These are phyloP conservation scores for Kalanchoe fedtschenkoi DNA, from an alignment of 164 flowering plant genomes.

Conservation along the genomic window DNA sequence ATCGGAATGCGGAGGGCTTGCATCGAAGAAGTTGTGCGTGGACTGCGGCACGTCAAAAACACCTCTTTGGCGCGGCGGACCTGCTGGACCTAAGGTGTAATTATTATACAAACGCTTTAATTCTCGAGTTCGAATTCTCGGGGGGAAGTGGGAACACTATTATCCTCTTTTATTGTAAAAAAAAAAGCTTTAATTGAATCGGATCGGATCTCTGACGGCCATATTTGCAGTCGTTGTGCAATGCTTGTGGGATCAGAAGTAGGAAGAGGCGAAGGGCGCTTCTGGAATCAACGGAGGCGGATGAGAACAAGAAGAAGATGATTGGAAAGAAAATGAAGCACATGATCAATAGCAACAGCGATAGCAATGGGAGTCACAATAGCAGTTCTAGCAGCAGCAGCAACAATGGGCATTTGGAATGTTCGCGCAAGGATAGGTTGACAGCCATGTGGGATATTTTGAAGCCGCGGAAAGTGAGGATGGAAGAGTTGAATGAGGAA, in stretches of 20 bases:
- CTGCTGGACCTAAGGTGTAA: constrained; percentile 10
- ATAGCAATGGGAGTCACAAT: not conserved
- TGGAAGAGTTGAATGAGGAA: not conserved
- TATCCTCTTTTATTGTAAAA: too few species aligned
- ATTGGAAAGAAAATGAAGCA: not conserved
- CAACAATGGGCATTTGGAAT: not conserved
- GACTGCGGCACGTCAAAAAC: constrained; percentile 12
- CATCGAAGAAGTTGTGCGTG: constrained; percentile 1
- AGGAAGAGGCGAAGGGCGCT: constrained; percentile 8
- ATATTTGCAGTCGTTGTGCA: constrained; percentile 8
- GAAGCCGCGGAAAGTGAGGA: not conserved
- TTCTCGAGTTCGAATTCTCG: not conserved
- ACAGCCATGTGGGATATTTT: not conserved
- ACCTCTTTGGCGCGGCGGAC: constrained; percentile 11
- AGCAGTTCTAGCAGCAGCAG: not conserved
- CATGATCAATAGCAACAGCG: not conserved
- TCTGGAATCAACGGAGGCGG: not conserved
- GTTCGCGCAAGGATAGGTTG: not conserved
- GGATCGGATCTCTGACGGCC: not conserved
- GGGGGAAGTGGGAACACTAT: not conserved
- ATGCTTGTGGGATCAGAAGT: constrained; percentile 12
- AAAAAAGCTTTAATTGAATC: too few species aligned
- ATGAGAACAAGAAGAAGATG: not conserved
- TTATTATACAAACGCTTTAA: not conserved
- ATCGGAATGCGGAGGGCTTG: not conserved